Evolutionary conservation across 495 filamentous ascomycete genomes (phyloP), one percentile per base, ranked within the genome.

Genomic region (Penicillium maclennaniae): DNA sequence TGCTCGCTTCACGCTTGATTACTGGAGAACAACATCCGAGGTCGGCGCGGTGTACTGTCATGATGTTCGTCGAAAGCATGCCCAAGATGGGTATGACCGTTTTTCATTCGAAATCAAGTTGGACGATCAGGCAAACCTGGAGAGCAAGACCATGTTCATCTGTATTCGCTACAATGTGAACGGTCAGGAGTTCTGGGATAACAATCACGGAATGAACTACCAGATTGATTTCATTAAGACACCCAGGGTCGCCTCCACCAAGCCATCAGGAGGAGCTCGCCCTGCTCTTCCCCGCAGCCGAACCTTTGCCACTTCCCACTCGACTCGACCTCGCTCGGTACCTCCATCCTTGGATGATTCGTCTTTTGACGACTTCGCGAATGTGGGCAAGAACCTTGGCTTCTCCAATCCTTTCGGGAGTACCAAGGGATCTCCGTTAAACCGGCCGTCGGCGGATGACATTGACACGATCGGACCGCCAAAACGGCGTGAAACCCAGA

Each of bases 11-110:
- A 97, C 95, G 0, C 81, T 97, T 49, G 93, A 98, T 69, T 91
- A 92, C 66, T 98, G 93, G 93, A 95, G 92, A 74, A 98, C 93
- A 0, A 92, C 91, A 3, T 98, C 93, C 1, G 93, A 98, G 66
- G 87, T 98, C 4, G 78, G 80, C 38, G 95, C 91, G 8, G 91
- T 96, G 61, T 98, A 82, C 71, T 87, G 85, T 67, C 80, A 87
- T 49, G 88, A 95, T 70, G 79, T 91, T 28, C 80, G 83, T 10
- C 85, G 81, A 37, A 81, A 81, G 49, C 85, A 88, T 41, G 68
- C 65, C 7, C 73, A 84, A 14, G 81, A 87, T 60, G 84, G 86
- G 27, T 87, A 83, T 61, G 93, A 98, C 65, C 82, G 89, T 20
- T 98, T 98, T 70, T 84, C 85, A 52, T 98, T 98, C 70, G 90